Percentiles rank a stretch among this genome's conserved stretches.
Evolutionary conservation across 441 rosid genomes (phyloP).

Genomic region (Bocquillonia castaneifolia): DNA sequence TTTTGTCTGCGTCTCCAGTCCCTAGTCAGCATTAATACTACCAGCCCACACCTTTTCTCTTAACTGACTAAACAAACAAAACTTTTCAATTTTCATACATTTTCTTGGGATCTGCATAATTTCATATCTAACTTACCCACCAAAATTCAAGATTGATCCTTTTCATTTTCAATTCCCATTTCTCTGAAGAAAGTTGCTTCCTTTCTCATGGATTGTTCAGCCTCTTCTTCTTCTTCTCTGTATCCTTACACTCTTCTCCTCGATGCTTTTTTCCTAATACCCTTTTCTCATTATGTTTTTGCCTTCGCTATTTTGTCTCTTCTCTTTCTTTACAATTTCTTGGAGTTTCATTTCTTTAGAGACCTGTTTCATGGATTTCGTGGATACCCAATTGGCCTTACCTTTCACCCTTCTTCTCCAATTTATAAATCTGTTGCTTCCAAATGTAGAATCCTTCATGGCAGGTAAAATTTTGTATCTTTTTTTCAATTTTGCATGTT

Average conservation of each 20-base stretch:
- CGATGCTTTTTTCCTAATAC: constrained; percentile 39
- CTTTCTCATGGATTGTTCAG: constrained; percentile 5
- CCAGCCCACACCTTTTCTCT: too few relatives aligned
- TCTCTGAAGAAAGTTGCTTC: too few relatives aligned
- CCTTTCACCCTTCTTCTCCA: constrained; percentile 42
- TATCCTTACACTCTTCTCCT: constrained; percentile 42
- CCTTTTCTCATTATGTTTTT: constrained; percentile 47
- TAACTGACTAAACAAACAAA: too few relatives aligned
- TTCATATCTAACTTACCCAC: too few relatives aligned
- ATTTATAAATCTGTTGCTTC: constrained; percentile 55
- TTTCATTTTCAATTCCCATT: too few relatives aligned
- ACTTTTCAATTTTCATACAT: too few relatives aligned
- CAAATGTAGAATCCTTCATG: constrained; percentile 56
- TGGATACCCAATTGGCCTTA: constrained; percentile 42
- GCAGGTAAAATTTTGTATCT: constrained; percentile 36
- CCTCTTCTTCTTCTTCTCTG: constrained; percentile 18
- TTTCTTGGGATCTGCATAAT: too few relatives aligned
- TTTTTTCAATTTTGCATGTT: not conserved
- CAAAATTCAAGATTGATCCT: too few relatives aligned
- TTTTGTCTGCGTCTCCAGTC: too few relatives aligned
- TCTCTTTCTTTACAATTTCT: constrained; percentile 51
- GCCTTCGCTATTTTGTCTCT: constrained; percentile 22
- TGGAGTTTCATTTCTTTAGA: constrained; percentile 59
- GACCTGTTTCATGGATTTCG: constrained; percentile 42
- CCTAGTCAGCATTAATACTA: too few relatives aligned